phyloP scores from a whole-genome alignment of 345 rosid species.

The Cochlearia excelsa region DNA sequence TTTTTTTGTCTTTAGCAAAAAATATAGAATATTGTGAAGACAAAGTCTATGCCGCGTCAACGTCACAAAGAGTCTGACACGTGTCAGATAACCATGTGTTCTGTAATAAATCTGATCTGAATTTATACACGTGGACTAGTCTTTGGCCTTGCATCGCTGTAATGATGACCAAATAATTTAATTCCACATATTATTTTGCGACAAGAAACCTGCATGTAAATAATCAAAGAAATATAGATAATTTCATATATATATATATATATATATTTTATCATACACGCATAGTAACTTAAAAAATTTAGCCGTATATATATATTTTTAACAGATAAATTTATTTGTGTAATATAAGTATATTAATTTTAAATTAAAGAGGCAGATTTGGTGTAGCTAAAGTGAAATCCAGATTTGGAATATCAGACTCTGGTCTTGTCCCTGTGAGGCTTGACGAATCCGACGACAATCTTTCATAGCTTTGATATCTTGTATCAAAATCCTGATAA shows the following conservation, averaged over 20 bases:
- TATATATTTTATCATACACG: not conserved
- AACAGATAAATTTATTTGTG: not conserved
- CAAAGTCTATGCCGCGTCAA: slow-evolving; percentile 27
- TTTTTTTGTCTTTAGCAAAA: slow-evolving; percentile 9
- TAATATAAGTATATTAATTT: slow-evolving; percentile 1
- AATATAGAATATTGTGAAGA: slow-evolving; percentile 2
- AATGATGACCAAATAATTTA: slow-evolving; percentile 40
- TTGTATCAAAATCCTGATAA: slow-evolving; percentile 18
- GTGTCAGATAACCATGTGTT: slow-evolving; percentile 30
- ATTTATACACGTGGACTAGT: slow-evolving; percentile 16
- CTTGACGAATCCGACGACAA: slow-evolving; percentile 37
- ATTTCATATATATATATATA: not conserved
- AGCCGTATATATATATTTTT: slow-evolving; percentile 6
- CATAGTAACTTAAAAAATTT: slow-evolving; percentile 10
- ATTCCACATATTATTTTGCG: slow-evolving; percentile 18
- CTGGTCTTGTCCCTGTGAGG: slow-evolving; percentile 30
- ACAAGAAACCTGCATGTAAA: slow-evolving; percentile 4
- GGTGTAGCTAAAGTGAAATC: slow-evolving; percentile 38
- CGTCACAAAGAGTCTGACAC: slow-evolving; percentile 22
- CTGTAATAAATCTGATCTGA: slow-evolving; percentile 1
- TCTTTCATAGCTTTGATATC: slow-evolving; percentile 32
- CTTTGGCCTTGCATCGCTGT: slow-evolving; percentile 19
- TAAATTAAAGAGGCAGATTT: slow-evolving; percentile 17
- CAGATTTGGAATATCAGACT: slow-evolving; percentile 32
- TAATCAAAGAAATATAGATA: not conserved